Evolutionary conservation across 495 filamentous ascomycete species (phyloP).

Genomic region (Xylaria intraflava): DNA sequence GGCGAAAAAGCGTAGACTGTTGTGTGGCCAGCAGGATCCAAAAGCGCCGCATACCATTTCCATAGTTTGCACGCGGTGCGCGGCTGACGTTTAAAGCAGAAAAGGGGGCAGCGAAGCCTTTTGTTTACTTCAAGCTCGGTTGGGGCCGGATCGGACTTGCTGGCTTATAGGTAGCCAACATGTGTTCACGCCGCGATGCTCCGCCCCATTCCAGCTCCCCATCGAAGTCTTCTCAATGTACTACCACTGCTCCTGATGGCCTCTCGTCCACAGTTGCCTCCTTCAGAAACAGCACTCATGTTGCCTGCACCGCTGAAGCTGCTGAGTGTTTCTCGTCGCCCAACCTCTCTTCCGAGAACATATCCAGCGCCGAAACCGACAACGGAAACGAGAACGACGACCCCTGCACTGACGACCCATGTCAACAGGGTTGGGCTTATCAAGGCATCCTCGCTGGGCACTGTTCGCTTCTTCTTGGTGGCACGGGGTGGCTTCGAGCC

Average conservation of each 20-base stretch:
- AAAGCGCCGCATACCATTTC: no score
- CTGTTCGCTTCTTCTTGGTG: constrained; percentile 51
- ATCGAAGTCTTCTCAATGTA: constrained; percentile 41
- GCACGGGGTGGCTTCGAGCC: constrained; percentile 32
- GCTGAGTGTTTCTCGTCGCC: constrained; percentile 52
- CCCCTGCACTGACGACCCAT: constrained; percentile 86
- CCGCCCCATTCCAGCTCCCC: constrained; percentile 36
- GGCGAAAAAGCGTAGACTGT: not conserved
- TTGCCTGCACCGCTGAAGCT: constrained; percentile 33
- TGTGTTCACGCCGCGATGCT: constrained; percentile 34
- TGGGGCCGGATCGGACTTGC: not conserved
- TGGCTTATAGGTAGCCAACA: not conserved
- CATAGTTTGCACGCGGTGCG: not conserved
- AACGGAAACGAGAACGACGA: constrained; percentile 84
- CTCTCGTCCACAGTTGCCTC: constrained; percentile 36
- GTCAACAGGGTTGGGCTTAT: constrained; percentile 75
- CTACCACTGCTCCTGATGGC: constrained; percentile 33
- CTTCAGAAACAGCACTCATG: constrained; percentile 27
- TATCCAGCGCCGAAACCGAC: constrained; percentile 93
- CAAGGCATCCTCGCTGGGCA: constrained; percentile 26
- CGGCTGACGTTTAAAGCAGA: not conserved
- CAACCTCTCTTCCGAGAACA: constrained; percentile 77
- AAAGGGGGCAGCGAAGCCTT: not conserved
- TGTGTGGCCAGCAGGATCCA: no score
- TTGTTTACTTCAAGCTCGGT: not conserved